Evolutionary conservation across 2,329 filamentous ascomycete genomes (phyloP), one percentile per base, ranked within the genome.

Genomic region (Rutstroemia sp.): DNA sequence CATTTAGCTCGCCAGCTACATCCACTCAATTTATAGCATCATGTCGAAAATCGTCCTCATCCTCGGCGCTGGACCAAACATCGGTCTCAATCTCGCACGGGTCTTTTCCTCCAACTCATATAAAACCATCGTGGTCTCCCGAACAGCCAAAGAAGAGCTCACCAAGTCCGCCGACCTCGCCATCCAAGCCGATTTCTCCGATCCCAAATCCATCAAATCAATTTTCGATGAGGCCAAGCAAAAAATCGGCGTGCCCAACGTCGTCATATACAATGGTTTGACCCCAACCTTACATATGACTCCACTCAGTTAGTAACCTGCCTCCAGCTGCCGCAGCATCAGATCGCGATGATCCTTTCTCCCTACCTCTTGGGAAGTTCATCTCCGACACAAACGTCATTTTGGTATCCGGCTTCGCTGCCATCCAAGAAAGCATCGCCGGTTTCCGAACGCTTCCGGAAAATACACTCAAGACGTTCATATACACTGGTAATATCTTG

Each of bases 201-300:
- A 73, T n/a, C 57, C 53, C 1, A 41, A 25, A 10, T 44, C 38
- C 30, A 60, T 63, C 19, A 48, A 56, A 42, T 1, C 16, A 2
- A 64, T 69, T 3, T 79, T 78, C 61, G 57, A 64, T 1, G 68
- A 70, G 58, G 72, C 76, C 3, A 72, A 71, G 48, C 49, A 51
- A 1, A 56, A 59, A 30, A 34, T 65, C 23, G 69, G 71, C 3
- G 57, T 67, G 14, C 75, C 75, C 5, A 72, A 69, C 57, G 73
- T 78, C 1, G 70, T 77, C 5, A 66, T 76, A 3, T 76, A 75
- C 57, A 77, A 75, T 58, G 63, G 67, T 71, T 62, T 14, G 61
- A 51, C 48, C 12, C 51, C 23, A 23, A 23, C 19, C 19, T 23
- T 12, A 14, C 42, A 9, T 10, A 46, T 46, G 17, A 23, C 19